Base-by-base conservation (phyloP, 2,329 filamentous ascomycete genomes). In the Epichloe brachyelytri region DNA sequence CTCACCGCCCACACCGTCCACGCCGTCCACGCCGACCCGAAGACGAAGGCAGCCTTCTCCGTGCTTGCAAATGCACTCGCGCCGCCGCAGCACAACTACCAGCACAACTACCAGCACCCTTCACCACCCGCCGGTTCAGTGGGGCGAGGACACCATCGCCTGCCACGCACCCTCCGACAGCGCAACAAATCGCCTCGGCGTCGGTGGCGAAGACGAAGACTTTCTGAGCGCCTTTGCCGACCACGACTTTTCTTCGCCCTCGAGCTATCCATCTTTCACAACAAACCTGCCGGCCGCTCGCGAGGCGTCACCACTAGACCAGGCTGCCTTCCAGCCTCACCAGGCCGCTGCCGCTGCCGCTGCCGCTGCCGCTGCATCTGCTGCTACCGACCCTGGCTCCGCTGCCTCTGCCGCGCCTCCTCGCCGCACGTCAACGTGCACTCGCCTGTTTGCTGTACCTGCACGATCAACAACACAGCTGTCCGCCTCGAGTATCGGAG, bases 161-260 rank as follows among this genome's bases (percentile, higher is more conserved):
- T 36, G 50, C 38, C 43, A 48, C 36, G 15, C 36, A 30, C 10
- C 30, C 20, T 26, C 22, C 22, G 40, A 22, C 46, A 10, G 11
- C 49, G 17, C 38, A 14, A 10, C 48, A 26, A 49, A 37, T 15
- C 17, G 19, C 20, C 17, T 33, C 34, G 12, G 30, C 45, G 11
- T 44, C 10, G n/a, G 33, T 8, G 17, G 7, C 47, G 30, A 33
- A 19, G 60, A 65, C 22, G 58, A 63, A 40, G 51, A 55, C 15
- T 59, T 58, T 37, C 54, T 68, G 19, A 49, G 49, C 40, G 56
- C 53, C n/a, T 50, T 69, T 26, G 53, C 57, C 40, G 59, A 62
- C 39, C 53, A 53, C 48, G 59, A 65, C 14, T 66, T 66, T 49
- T 68, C 65, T 10, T 69, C 67, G 2, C 66, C 66, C 20, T 68